Conservation (phyloP, 2,329 filamentous ascomycete genomes). For the Paraphoma chrysanthemicola region DNA sequence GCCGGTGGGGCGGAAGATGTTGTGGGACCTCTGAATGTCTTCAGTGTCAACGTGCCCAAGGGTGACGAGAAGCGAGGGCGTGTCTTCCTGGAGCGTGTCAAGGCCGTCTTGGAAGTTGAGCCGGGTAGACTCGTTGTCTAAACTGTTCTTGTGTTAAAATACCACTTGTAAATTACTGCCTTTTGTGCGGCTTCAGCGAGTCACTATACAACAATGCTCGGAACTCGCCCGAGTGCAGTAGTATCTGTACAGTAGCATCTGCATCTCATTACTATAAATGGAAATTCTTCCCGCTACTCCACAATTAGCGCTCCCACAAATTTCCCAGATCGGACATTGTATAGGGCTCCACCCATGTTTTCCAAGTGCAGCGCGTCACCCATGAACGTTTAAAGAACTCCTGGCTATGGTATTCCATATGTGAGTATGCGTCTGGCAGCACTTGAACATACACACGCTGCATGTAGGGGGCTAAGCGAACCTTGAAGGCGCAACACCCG, state of each 20-base stretch:
- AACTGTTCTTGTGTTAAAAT: slow-evolving; percentile 14
- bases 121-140: slow-evolving; percentile 49
- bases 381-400: too few relatives aligned
- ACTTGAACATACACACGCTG: too few relatives aligned
- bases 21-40: slow-evolving; percentile 71
- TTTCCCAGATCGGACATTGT: too few relatives aligned
- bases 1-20: slow-evolving; percentile 38
- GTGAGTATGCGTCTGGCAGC: too few relatives aligned
- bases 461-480: too few relatives aligned
- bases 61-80: slow-evolving; percentile 82
- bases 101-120: slow-evolving; percentile 69
- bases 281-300: slow-evolving; percentile 2
- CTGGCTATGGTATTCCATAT: too few relatives aligned
- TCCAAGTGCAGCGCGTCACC: too few relatives aligned
- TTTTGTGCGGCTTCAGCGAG: slow-evolving; percentile 6
- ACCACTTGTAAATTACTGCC: slow-evolving; percentile 36
- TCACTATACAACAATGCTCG: not conserved
- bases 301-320: not conserved
- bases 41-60: slow-evolving; percentile 79
- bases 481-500: too few relatives aligned
- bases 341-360: too few relatives aligned
- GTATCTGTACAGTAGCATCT: not conserved
- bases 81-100: slow-evolving; percentile 85
- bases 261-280: slow-evolving; percentile 2
- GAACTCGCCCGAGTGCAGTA: not conserved